A percentile compares a stretch with the other conserved stretches of the same genome.
phyloP scores from a whole-genome alignment of 2,329 filamentous ascomycete genomes.

The Blastomyces gilchristii region DNA sequence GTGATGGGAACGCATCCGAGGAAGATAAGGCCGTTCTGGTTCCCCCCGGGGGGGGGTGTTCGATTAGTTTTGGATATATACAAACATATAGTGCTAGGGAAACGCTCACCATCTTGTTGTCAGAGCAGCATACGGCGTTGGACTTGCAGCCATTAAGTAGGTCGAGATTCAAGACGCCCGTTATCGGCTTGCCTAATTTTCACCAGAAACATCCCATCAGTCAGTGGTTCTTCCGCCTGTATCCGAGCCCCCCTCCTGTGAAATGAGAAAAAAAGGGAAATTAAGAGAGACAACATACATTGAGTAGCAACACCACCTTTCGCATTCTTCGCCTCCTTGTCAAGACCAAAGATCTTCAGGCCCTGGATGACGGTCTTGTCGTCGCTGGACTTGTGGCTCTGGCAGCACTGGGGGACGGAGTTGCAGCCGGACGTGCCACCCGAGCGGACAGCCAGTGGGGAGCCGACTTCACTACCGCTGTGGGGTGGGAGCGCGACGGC shows the following conservation, averaged over 20 bases:
- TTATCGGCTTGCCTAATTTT: slow-evolving; percentile 2
- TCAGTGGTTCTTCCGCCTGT: too few relatives aligned
- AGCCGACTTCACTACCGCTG: neutral
- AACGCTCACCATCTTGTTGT: slow-evolving; percentile 7
- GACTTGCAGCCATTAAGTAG: slow-evolving; percentile 5
- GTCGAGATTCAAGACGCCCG: neutral
- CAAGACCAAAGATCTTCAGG: slow-evolving; percentile 2
- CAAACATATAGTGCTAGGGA: neutral
- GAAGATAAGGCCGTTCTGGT: slow-evolving; percentile 7
- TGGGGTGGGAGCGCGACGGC: slow-evolving; percentile 3
- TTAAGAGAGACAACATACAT: neutral
- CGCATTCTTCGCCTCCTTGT: neutral
- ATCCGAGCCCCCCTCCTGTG: neutral
- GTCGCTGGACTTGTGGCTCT: neutral
- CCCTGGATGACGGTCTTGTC: neutral
- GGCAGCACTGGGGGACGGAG: slow-evolving; percentile 7
- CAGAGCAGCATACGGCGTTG: slow-evolving; percentile 5
- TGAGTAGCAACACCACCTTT: slow-evolving; percentile 1
- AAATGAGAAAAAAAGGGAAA: too few relatives aligned
- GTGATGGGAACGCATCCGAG: slow-evolving; percentile 7
- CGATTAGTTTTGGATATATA: neutral
- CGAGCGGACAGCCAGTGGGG: neutral
- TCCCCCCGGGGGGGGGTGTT: neutral
- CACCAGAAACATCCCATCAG: neutral
- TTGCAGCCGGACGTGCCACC: neutral